phyloP scores from a whole-genome alignment of 768 basidiomycete species.

The Rhodotorula taiwanensis region DNA sequence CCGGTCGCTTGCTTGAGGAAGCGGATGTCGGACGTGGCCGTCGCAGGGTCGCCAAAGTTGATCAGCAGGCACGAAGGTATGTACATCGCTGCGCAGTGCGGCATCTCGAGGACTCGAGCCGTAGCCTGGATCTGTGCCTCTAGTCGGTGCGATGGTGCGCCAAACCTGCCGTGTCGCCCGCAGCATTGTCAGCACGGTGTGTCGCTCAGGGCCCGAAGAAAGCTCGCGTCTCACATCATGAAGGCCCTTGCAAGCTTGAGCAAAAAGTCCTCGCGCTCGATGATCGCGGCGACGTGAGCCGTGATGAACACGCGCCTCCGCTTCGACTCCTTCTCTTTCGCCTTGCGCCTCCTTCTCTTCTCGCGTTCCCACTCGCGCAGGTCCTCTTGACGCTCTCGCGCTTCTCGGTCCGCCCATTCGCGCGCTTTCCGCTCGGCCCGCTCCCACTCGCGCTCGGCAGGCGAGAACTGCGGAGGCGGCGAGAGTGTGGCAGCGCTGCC shows the following conservation, averaged over 20 bases:
- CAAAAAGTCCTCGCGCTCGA: conserved; percentile 50
- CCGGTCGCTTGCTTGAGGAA: conserved; percentile 44
- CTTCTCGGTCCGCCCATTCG: conserved; percentile 42
- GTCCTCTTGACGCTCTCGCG: conserved; percentile 18
- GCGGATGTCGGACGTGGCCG: conserved; percentile 71
- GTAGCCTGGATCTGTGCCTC: conserved; percentile 51
- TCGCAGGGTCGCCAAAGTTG: conserved; percentile 72
- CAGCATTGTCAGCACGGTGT: not conserved
- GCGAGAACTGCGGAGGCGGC: not conserved
- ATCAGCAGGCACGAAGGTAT: conserved; percentile 58
- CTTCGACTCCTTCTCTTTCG: conserved; percentile 51
- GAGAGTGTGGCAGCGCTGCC: not conserved
- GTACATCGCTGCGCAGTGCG: conserved; percentile 48
- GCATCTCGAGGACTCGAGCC: conserved; percentile 47
- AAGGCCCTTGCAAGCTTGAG: conserved; percentile 50
- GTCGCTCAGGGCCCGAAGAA: no score
- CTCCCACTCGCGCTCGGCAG: conserved; percentile 16
- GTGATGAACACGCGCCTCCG: conserved; percentile 66
- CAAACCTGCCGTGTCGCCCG: conserved; percentile 35
- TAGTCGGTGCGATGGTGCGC: conserved; percentile 50
- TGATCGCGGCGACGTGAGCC: conserved; percentile 51
- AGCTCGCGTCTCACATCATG: conserved; percentile 45
- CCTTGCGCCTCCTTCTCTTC: conserved; percentile 47
- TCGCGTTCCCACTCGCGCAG: conserved; percentile 41
- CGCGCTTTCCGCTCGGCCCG: conserved; percentile 31